A percentile compares a stretch with the other conserved stretches of the same genome.
Evolutionary conservation across 2,329 filamentous ascomycete species (phyloP).

Genomic region (Blastomyces gilchristii): DNA sequence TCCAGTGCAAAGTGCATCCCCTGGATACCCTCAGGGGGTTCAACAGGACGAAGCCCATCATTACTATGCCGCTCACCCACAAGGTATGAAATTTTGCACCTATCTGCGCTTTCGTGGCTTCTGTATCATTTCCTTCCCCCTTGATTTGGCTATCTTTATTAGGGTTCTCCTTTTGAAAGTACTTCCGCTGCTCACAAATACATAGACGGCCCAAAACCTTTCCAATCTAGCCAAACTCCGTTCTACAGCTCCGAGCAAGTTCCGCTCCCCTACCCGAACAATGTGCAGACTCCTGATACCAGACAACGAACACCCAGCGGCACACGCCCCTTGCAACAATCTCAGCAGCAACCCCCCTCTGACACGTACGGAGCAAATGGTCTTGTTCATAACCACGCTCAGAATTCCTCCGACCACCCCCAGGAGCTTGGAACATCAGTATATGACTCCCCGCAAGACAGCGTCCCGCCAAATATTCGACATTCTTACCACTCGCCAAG

Average conservation of each 20-base stretch:
- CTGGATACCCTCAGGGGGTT: conserved; percentile 27
- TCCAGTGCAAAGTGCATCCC: conserved; percentile 22
- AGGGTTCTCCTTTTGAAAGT: not conserved
- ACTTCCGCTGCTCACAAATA: conserved; percentile 36
- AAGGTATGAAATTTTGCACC: conserved; percentile 23
- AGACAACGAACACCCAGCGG: conserved; percentile 28
- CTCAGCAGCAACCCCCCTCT: conserved; percentile 44
- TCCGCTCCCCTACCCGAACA: conserved; percentile 31
- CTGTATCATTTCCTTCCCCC: conserved; percentile 30
- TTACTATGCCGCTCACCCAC: conserved; percentile 53
- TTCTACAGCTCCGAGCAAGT: conserved; percentile 55
- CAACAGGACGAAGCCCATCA: conserved; percentile 51
- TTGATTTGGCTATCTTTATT: conserved; percentile 29
- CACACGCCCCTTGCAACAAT: conserved; percentile 32
- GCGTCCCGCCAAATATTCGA: conserved; percentile 21
- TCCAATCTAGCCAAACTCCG: conserved; percentile 45
- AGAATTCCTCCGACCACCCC: conserved; percentile 59
- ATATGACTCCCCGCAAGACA: conserved; percentile 61
- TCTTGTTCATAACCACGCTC: conserved; percentile 45
- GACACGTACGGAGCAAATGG: conserved; percentile 33
- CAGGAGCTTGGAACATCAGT: conserved; percentile 70
- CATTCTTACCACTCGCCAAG: conserved; percentile 25
- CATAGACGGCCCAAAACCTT: conserved; percentile 25
- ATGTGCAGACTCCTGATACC: conserved; percentile 33
- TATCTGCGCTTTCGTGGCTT: too few relatives aligned